Conservation (phyloP, 805 yeast genomes). For the Saccharomycodes ludwigii region DNA sequence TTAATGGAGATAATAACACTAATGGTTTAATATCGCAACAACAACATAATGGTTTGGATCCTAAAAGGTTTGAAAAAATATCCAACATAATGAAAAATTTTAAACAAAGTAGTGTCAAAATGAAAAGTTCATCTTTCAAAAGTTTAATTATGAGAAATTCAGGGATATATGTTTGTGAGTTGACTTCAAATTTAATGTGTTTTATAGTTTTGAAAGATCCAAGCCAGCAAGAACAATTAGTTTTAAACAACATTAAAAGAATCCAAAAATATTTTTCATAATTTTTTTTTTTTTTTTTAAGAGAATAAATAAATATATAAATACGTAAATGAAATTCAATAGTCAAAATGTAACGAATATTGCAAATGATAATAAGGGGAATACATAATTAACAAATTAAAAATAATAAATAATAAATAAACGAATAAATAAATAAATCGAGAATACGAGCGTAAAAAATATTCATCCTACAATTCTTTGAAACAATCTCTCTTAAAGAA, state of each 20-base stretch:
- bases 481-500: conserved; percentile 90
- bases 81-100: conserved; percentile 89
- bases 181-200: conserved; percentile 49
- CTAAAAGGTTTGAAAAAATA: conserved; percentile 87
- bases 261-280: not conserved
- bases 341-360: not conserved
- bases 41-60: conserved; percentile 39
- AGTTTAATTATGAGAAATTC: conserved; percentile 56
- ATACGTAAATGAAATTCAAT: not conserved
- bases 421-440: not conserved
- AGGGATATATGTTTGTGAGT: conserved; percentile 36
- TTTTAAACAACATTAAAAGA: not conserved
- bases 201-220: conserved; percentile 43
- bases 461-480: conserved; percentile 43
- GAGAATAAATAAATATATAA: conserved; percentile 1
- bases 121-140: conserved; percentile 66
- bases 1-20: conserved; percentile 7
- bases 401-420: too few species aligned
- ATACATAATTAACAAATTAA: conserved; percentile 1
- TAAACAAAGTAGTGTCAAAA: conserved; percentile 80
- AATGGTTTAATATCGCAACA: not conserved
- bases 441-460: not conserved
- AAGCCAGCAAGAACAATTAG: conserved; percentile 7
- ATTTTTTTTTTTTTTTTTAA: not conserved
- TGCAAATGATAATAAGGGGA: not conserved